A percentile compares a stretch with the other conserved stretches of the same genome.
Conservation (phyloP, 31 red algal genomes). For the Bonnemaisonia californica region DNA sequence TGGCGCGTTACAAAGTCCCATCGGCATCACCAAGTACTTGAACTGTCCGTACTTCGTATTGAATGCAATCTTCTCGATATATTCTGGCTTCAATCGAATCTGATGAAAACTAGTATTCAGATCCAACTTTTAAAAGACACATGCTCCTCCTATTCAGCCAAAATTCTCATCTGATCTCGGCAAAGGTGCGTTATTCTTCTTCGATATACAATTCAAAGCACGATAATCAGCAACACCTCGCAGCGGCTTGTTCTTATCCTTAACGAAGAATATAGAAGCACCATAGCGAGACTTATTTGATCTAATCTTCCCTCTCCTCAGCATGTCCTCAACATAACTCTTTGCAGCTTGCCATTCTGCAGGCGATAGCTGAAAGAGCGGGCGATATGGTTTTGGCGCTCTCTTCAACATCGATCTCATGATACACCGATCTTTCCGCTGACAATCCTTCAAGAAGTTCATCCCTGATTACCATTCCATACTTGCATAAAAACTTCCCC, state of each 20-base stretch:
- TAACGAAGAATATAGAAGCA: neutral
- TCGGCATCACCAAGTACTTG: neutral
- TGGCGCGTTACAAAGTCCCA: slow-evolving; percentile 22
- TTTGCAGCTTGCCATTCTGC: neutral
- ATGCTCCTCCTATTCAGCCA: neutral
- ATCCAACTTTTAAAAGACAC: neutral
- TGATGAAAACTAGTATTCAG: neutral
- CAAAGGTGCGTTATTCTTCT: neutral
- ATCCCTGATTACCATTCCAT: neutral
- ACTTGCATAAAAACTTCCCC: too few relatives aligned
- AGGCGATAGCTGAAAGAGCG: neutral
- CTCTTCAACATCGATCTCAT: neutral
- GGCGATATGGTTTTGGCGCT: neutral
- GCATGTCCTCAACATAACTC: neutral
- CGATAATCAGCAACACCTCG: neutral
- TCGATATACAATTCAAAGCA: neutral
- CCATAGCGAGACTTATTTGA: neutral
- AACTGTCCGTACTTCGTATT: neutral
- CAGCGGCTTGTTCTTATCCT: neutral
- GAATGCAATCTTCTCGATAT: neutral
- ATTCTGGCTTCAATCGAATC: neutral
- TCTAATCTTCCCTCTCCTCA: neutral
- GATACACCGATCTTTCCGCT: neutral
- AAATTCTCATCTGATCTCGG: neutral
- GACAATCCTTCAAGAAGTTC: neutral